Percentiles rank a stretch among this genome's conserved stretches.
Evolutionary conservation across 2,329 filamentous ascomycete genomes (phyloP).

Genomic region (Fusarium beomiforme): DNA sequence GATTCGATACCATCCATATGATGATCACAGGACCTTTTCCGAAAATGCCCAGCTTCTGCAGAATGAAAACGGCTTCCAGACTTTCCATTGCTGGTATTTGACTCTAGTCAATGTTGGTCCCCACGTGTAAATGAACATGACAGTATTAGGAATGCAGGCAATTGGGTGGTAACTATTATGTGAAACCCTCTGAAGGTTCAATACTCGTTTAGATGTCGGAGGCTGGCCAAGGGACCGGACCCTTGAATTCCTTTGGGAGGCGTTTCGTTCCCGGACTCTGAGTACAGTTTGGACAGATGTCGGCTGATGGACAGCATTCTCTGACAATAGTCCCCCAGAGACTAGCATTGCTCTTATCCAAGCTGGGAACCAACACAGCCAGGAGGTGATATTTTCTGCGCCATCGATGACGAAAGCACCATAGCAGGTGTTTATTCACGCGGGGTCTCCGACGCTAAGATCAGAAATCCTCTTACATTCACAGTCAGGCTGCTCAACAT

Average conservation of each 20-base stretch:
- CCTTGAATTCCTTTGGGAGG: conserved; percentile 32
- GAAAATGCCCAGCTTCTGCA: neutral
- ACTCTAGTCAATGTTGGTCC: conserved; percentile 21
- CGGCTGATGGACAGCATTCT: conserved; percentile 29
- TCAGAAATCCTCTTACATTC: conserved; percentile 18
- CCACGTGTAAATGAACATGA: conserved; percentile 26
- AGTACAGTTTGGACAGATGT: conserved; percentile 4
- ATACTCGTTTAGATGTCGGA: neutral
- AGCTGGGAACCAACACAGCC: conserved; percentile 17
- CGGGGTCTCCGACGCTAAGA: conserved; percentile 35
- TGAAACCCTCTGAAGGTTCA: conserved; percentile 18
- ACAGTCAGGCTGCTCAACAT: conserved; percentile 13
- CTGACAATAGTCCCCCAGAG: conserved; percentile 10
- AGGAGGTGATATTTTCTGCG: neutral
- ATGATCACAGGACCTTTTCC: neutral
- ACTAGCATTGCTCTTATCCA: conserved; percentile 17
- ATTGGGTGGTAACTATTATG: conserved; percentile 18
- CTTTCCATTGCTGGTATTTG: conserved; percentile 35
- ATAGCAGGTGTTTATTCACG: conserved; percentile 14
- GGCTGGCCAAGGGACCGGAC: conserved; percentile 18
- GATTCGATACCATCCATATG: neutral
- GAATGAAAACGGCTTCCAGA: conserved; percentile 22
- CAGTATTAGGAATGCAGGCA: conserved; percentile 26
- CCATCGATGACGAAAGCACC: neutral
- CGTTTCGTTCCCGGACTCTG: conserved; percentile 19